phyloP scores from a whole-genome alignment of 225 moss, liverwort and hornwort genomes.

The Asterella californica region DNA sequence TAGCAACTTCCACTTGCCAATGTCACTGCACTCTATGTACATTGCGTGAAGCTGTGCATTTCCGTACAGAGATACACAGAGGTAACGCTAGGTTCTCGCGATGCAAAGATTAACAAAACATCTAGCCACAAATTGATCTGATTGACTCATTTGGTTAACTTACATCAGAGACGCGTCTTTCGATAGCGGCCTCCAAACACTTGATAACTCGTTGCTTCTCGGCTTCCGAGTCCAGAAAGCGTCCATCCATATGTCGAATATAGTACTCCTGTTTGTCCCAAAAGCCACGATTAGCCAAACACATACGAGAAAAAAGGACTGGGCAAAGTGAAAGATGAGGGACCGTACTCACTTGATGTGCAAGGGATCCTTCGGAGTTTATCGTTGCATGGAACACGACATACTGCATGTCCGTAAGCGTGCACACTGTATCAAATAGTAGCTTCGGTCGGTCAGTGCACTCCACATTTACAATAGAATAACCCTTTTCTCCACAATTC shows the following conservation, averaged over 20 bases:
- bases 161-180: constrained; percentile 45
- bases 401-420: constrained; percentile 45
- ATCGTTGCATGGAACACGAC: constrained; percentile 49
- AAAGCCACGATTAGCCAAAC: background rate
- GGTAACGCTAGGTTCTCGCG: no score
- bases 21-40: no score
- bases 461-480: constrained; percentile 47
- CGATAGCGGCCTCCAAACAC: constrained; percentile 43
- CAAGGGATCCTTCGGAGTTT: constrained; percentile 28
- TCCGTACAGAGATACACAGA: no score
- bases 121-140: no score
- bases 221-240: constrained; percentile 26
- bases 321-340: background rate
- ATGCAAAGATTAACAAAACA: no score
- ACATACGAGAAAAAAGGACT: background rate
- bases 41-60: no score
- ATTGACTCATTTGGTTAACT: no score
- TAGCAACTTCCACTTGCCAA: no score
- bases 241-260: constrained; percentile 38
- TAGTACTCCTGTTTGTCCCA: constrained; percentile 38
- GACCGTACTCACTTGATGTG: constrained; percentile 29
- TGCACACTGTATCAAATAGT: constrained; percentile 47
- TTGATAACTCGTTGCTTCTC: constrained; percentile 36
- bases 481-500: constrained; percentile 35
- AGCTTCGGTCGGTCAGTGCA: constrained; percentile 47